Evolutionary conservation across 352 stramenopile genomes (phyloP).

Genomic region (Phytophthora aleatoria): DNA sequence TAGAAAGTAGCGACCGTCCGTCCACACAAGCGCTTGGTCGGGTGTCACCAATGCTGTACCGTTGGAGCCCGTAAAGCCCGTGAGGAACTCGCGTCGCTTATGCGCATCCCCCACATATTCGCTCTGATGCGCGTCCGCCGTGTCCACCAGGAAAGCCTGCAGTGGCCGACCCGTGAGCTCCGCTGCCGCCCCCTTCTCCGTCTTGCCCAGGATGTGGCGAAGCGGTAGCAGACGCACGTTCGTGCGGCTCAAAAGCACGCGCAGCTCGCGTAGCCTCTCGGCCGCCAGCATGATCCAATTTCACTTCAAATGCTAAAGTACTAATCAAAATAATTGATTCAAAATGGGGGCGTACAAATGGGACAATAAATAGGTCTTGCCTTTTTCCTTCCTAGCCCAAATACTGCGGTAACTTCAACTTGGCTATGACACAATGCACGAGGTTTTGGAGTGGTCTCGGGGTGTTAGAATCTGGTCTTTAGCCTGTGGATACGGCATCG

Average conservation of each 20-base stretch:
- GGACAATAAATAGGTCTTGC: conserved; percentile 44
- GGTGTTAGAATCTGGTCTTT: conserved; percentile 81
- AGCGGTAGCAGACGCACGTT: conserved; percentile 73
- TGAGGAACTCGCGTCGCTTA: conserved; percentile 95
- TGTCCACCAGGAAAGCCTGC: conserved; percentile 94
- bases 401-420: conserved; percentile 23
- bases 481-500: conserved; percentile 80
- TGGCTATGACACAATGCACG: conserved; percentile 42
- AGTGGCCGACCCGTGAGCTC: conserved; percentile 54
- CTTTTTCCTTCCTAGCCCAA: conserved; percentile 17
- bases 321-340: conserved; percentile 18
- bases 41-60: conserved; percentile 91
- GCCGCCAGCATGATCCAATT: conserved; percentile 38
- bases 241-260: conserved; percentile 60
- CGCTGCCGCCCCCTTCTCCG: conserved; percentile 14
- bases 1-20: conserved; percentile 98
- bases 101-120: conserved; percentile 98
- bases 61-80: conserved; percentile 96
- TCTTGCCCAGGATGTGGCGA: conserved; percentile 60
- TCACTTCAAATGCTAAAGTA: conserved; percentile 7
- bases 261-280: conserved; percentile 71
- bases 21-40: conserved; percentile 95
- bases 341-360: conserved; percentile 7
- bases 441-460: conserved; percentile 53
- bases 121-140: conserved; percentile 97